Evolutionary conservation across 345 rosid genomes (phyloP).

Genomic region (Mangifera indica): DNA sequence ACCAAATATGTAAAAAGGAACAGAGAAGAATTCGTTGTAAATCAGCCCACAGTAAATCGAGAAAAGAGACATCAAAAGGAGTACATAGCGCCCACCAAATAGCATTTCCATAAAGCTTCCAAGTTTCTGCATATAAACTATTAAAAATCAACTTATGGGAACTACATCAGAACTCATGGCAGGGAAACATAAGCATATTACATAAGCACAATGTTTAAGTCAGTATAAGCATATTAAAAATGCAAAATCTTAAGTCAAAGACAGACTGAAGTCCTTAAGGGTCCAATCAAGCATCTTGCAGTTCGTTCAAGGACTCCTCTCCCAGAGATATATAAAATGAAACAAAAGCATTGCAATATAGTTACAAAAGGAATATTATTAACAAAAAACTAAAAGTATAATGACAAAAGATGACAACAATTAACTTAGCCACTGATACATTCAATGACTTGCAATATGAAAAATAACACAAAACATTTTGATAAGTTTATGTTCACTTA

Average conservation of each 20-base stretch:
- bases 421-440: neutral
- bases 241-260: neutral
- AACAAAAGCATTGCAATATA: neutral
- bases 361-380: neutral
- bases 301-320: neutral
- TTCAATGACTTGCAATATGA: too few relatives aligned
- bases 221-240: neutral
- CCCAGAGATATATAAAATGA: neutral
- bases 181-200: neutral
- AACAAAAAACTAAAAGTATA: neutral
- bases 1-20: constrained; percentile 94
- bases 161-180: neutral
- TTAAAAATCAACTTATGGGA: constrained; percentile 2
- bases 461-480: too few relatives aligned
- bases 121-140: constrained; percentile 58
- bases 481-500: too few relatives aligned
- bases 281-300: constrained; percentile 8
- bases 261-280: neutral
- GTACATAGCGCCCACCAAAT: constrained; percentile 91
- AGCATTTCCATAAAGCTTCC: constrained; percentile 99
- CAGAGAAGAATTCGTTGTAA: constrained; percentile 95
- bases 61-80: constrained; percentile 88
- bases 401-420: neutral
- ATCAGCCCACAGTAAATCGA: constrained; percentile 96
- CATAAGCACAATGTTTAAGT: neutral